Conservation (phyloP, 495 filamentous ascomycete genomes). For the Parathielavia appendiculata region DNA sequence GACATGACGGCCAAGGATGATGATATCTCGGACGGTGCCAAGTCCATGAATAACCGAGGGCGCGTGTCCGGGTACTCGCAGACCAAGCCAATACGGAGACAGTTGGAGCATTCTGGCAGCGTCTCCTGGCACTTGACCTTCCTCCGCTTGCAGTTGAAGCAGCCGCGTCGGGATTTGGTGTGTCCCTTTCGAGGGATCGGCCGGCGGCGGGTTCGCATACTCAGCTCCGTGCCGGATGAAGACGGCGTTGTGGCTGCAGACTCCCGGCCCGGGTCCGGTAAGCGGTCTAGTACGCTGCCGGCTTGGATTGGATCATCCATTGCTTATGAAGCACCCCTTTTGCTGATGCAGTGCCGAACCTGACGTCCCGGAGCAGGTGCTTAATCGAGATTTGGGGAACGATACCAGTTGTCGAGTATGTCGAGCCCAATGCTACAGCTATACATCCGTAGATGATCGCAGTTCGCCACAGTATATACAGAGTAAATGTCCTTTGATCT, state of each 20-base stretch:
- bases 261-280: neutral
- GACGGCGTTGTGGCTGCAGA: neutral
- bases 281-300: neutral
- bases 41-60: constrained; percentile 13
- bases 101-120: constrained; percentile 48
- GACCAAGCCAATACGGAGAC: constrained; percentile 43
- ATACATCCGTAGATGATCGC: too few species aligned
- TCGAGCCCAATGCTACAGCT: too few species aligned
- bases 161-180: constrained; percentile 53
- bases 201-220: constrained; percentile 18
- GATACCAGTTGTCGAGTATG: too few species aligned
- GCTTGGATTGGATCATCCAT: neutral
- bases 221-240: neutral
- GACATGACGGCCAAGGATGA: constrained; percentile 27
- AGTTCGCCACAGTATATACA: too few species aligned
- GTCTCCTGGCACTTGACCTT: constrained; percentile 55
- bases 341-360: neutral
- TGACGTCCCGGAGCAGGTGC: too few species aligned
- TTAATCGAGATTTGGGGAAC: too few species aligned
- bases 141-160: constrained; percentile 53
- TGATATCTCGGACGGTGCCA: neutral
- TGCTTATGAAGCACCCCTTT: neutral
- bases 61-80: constrained; percentile 46
- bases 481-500: neutral
- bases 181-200: constrained; percentile 42